Percentiles rank a stretch among this genome's conserved stretches.
phyloP scores from a whole-genome alignment of 2,329 filamentous ascomycete species.

The Stachybotrys chlorohalonatus region DNA sequence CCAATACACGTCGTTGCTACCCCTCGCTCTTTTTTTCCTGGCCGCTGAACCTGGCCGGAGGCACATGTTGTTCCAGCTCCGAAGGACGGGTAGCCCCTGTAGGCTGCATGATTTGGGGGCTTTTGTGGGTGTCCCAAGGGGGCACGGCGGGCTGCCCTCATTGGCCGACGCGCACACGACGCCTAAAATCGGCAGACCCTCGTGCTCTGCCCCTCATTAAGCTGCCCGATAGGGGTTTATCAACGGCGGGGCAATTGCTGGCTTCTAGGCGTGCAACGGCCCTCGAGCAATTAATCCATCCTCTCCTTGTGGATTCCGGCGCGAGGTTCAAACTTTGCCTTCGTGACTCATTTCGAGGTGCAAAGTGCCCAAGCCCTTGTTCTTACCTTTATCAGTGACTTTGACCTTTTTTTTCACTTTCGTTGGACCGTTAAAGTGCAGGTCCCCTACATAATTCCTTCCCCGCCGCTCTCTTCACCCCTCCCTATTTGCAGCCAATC shows the following conservation, averaged over 20 bases:
- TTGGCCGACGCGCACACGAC: slow-evolving; percentile 8
- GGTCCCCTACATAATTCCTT: background rate
- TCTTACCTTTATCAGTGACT: background rate
- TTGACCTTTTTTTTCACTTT: background rate
- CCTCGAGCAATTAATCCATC: background rate
- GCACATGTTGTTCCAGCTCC: background rate
- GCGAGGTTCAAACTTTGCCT: background rate
- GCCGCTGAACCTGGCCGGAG: background rate
- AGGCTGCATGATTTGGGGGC: background rate
- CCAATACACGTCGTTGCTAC: background rate
- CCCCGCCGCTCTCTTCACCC: background rate
- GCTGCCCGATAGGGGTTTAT: slow-evolving; percentile 1
- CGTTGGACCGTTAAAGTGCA: background rate
- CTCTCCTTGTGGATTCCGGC: background rate
- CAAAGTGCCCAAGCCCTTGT: too few species aligned
- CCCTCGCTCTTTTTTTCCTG: background rate
- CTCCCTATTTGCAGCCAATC: background rate
- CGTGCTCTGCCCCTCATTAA: slow-evolving; percentile 13
- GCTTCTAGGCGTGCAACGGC: slow-evolving; percentile 4
- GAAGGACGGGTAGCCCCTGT: background rate
- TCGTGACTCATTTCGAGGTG: background rate
- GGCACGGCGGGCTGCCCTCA: slow-evolving; percentile 2
- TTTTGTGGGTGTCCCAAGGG: too few species aligned
- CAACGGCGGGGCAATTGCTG: slow-evolving; percentile 15
- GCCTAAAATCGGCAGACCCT: background rate